Percentiles rank a stretch among this genome's conserved stretches.
Conservation (phyloP, 1,284 basidiomycete species). For the Cryptococcus sp. region DNA sequence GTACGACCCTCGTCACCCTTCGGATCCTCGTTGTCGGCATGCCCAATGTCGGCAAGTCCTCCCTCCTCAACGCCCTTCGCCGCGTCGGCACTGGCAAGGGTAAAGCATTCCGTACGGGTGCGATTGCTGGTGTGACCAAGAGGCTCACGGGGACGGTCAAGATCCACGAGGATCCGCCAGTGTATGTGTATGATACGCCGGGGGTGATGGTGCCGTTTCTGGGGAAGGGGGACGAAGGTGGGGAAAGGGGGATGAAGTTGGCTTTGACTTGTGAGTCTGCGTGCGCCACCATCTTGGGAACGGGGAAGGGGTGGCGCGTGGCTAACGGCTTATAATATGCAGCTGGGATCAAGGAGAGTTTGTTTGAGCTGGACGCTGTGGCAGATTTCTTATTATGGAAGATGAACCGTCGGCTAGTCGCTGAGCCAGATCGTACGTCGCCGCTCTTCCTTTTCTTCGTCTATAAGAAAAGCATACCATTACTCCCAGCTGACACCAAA, state of each 20-base stretch:
- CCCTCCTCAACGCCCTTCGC: slow-evolving; percentile 85
- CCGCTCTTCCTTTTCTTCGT: slow-evolving; percentile 12
- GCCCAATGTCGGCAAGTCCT: slow-evolving; percentile 99
- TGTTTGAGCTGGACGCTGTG: slow-evolving; percentile 80
- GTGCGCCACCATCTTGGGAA: too few species aligned
- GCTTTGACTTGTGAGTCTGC: slow-evolving; percentile 73
- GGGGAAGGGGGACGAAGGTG: slow-evolving; percentile 75
- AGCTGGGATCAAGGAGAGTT: slow-evolving; percentile 92
- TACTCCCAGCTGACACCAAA: not conserved
- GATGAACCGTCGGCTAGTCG: slow-evolving; percentile 64
- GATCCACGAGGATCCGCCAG: slow-evolving; percentile 69
- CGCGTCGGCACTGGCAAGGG: slow-evolving; percentile 78
- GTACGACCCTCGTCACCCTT: slow-evolving; percentile 62
- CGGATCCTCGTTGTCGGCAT: slow-evolving; percentile 92
- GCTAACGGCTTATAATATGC: not conserved
- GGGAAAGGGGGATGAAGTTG: slow-evolving; percentile 87
- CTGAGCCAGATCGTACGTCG: slow-evolving; percentile 13
- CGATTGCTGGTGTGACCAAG: slow-evolving; percentile 82
- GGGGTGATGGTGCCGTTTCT: slow-evolving; percentile 96
- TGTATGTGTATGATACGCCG: slow-evolving; percentile 94
- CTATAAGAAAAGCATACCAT: slow-evolving; percentile 56
- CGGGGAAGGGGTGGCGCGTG: not conserved
- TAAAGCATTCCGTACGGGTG: slow-evolving; percentile 85
- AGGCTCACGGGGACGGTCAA: slow-evolving; percentile 78
- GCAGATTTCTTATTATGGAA: slow-evolving; percentile 86